A percentile compares a stretch with the other conserved stretches of the same genome.
Conservation (phyloP, 1,139 yeast genomes). For the Taiozyma sp. region DNA sequence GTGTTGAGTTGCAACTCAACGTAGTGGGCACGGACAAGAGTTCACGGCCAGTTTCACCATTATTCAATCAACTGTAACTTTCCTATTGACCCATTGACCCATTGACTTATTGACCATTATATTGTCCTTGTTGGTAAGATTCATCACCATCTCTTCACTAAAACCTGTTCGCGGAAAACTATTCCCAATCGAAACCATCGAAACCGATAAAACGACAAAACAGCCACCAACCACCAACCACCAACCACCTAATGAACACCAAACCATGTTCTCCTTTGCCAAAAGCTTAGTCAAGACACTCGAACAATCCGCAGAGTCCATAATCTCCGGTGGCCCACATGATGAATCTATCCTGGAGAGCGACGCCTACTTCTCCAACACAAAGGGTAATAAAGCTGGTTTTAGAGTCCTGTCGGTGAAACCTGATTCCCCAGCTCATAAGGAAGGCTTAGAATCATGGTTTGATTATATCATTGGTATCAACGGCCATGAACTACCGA, state of each 20-base stretch:
- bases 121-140: no score
- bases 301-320: slow-evolving; percentile 43
- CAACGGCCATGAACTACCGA: slow-evolving; percentile 68
- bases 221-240: no score
- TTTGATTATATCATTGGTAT: slow-evolving; percentile 80
- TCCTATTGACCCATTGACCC: no score
- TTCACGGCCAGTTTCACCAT: no score
- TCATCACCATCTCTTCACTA: no score
- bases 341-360: slow-evolving; percentile 23
- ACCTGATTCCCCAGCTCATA: slow-evolving; percentile 35
- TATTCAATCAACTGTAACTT: no score
- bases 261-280: slow-evolving; percentile 79
- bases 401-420: slow-evolving; percentile 50
- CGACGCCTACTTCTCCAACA: slow-evolving; percentile 50
- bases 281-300: slow-evolving; percentile 74
- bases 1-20: no score
- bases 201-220: no score
- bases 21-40: no score
- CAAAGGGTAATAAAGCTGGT: slow-evolving; percentile 40
- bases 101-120: no score
- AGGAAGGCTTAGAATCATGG: slow-evolving; percentile 66
- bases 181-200: no score
- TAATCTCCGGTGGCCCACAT: slow-evolving; percentile 27
- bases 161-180: neutral
- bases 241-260: neutral